Conservation (phyloP, 164 flowering plant genomes). For the Magnolia changhungtana region DNA sequence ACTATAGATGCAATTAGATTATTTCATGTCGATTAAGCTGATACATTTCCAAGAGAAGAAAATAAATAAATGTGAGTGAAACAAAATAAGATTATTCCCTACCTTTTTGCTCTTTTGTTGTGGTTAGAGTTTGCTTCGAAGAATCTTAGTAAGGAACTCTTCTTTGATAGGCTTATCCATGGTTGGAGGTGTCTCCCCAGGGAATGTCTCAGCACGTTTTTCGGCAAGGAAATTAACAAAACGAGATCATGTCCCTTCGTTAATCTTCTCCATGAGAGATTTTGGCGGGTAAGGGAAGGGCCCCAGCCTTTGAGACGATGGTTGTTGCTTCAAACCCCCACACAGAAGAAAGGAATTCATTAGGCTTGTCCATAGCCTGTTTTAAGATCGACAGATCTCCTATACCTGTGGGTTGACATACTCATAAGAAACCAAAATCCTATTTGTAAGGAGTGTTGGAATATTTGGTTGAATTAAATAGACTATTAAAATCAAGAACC, state of each 20-base stretch:
- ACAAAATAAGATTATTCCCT: background rate
- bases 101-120: background rate
- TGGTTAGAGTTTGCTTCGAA: conserved; percentile 55
- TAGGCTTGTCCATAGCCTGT: conserved; percentile 55
- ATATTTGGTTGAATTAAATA: no score
- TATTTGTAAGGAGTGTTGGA: no score
- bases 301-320: conserved; percentile 45
- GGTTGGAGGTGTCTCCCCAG: background rate
- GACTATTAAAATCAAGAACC: no score
- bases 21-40: background rate
- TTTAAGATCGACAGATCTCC: conserved; percentile 45
- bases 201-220: conserved; percentile 23
- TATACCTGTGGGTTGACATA: conserved; percentile 46
- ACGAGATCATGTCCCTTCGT: conserved; percentile 51
- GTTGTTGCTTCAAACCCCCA: conserved; percentile 80
- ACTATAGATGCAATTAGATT: background rate
- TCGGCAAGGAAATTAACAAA: conserved; percentile 63
- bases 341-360: conserved; percentile 61
- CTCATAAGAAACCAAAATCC: background rate
- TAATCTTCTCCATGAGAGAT: conserved; percentile 22
- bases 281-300: conserved; percentile 31
- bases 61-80: background rate
- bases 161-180: conserved; percentile 23
- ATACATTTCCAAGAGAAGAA: background rate
- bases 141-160: conserved; percentile 14